These are phyloP conservation scores for Arthrinium phaeospermum DNA, from an alignment of 2,329 filamentous ascomycete genomes.

Conservation along the genomic window DNA sequence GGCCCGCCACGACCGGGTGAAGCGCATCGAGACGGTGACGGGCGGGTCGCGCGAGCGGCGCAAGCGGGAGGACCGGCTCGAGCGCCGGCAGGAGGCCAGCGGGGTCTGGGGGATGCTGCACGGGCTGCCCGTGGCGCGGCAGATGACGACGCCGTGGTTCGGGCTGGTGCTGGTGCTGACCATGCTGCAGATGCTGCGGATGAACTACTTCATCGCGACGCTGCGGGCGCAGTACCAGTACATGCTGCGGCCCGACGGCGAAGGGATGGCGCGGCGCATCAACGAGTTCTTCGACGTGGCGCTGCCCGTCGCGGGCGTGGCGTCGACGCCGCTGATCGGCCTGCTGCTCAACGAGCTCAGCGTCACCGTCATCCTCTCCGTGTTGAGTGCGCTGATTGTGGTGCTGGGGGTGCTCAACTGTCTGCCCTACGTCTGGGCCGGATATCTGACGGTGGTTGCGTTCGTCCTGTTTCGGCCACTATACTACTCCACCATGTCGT, in stretches of 20 bases:
- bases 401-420: conserved; percentile 69
- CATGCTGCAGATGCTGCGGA: conserved; percentile 63
- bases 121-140: conserved; percentile 64
- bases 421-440: conserved; percentile 65
- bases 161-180: conserved; percentile 72
- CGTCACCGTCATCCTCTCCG: conserved; percentile 75
- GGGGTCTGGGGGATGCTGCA: conserved; percentile 78
- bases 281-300: conserved; percentile 51
- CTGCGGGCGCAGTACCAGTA: conserved; percentile 69
- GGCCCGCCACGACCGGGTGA: conserved; percentile 61
- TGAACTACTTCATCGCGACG: conserved; percentile 68
- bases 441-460: conserved; percentile 68
- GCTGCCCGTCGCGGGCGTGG: conserved; percentile 71
- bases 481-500: conserved; percentile 58
- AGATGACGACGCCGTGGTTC: conserved; percentile 75
- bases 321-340: conserved; percentile 75
- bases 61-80: conserved; percentile 59
- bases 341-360: conserved; percentile 69
- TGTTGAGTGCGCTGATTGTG: conserved; percentile 81
- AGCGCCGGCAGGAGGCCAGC: conserved; percentile 62
- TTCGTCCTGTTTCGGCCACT: conserved; percentile 77
- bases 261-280: conserved; percentile 41
- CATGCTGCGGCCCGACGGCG: conserved; percentile 57
- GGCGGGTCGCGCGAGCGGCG: conserved; percentile 60
- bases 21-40: conserved; percentile 67